Evolutionary conservation across 495 filamentous ascomycete species (phyloP), one percentile per base, ranked within the genome.

Genomic region (Aspergillus baeticus): DNA sequence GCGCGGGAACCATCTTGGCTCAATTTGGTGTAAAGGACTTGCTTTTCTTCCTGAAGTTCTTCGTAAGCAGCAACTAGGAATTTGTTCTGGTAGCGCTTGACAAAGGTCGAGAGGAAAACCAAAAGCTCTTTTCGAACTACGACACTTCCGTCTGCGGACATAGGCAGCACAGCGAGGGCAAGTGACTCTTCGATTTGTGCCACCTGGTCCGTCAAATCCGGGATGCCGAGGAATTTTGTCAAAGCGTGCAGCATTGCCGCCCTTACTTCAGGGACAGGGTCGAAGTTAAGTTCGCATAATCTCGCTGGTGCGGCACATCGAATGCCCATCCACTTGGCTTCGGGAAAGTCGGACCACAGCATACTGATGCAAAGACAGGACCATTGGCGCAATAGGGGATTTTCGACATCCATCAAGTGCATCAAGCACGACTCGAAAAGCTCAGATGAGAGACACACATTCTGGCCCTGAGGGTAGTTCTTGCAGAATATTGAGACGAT

Each of bases 401-500:
- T 97, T 42, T 94, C 87, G 10, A 84, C 78, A 63, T 97, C 91
- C 33, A 78, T 79, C n/a, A 96, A 77, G 70, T 96, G 90, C 11
- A 79, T 77, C 37, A 97, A 71, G 65, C 90, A 96, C 43, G 85
- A 89, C 18, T 87, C 85, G 73, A 98, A 91, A 39, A 97, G 83
- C 44, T 92, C 91, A 0, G 67, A 68, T 0, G 89, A 89, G 50
- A 87, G 84, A 65, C 92, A 96, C 8, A 96, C 90, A 35, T 87
- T 85, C 68, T 97, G 91, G 2, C 92, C 94, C 66, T 93, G 91
- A 36, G 83, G 86, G 66, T 92, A 97, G 34, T 87, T 89, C 61
- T 92, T 92, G 81, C 94, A 99, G 57, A 99, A 90, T 78, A 96
- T 96, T 13, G 94, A 88, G 34, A 98, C 81, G 53, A 99, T 95